Evolutionary conservation across 2,329 filamentous ascomycete species (phyloP).

Genomic region (Pseudopyricularia javanii): DNA sequence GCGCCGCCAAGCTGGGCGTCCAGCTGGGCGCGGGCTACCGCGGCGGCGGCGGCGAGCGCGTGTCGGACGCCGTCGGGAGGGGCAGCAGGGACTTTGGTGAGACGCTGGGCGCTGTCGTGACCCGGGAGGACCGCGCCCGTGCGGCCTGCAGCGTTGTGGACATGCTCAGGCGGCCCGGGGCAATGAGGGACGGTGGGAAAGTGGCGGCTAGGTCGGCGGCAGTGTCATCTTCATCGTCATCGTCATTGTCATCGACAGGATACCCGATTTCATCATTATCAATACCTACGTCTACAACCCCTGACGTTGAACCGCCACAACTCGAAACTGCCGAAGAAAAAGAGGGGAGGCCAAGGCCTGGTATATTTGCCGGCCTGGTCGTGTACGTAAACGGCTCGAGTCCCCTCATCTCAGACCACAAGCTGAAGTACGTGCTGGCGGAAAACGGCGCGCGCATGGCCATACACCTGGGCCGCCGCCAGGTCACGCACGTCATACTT

Average conservation of each 20-base stretch:
- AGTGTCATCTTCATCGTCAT: background rate
- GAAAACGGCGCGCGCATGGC: conserved; percentile 63
- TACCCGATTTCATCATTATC: background rate
- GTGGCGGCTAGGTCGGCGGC: background rate
- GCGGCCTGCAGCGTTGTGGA: conserved; percentile 34
- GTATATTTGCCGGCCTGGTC: conserved; percentile 58
- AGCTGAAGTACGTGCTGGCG: conserved; percentile 65
- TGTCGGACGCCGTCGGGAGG: conserved; percentile 53
- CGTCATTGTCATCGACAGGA: background rate
- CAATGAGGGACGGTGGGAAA: conserved; percentile 3
- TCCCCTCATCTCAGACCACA: conserved; percentile 74
- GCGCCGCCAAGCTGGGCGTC: conserved; percentile 53
- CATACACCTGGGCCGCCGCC: conserved; percentile 56
- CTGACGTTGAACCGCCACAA: background rate
- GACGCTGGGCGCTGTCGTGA: conserved; percentile 27
- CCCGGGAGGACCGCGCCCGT: conserved; percentile 26
- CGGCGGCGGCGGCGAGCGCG: conserved; percentile 37
- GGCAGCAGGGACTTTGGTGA: conserved; percentile 45
- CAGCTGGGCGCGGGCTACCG: conserved; percentile 52
- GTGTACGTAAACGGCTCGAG: conserved; percentile 83
- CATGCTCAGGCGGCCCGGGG: conserved; percentile 36
- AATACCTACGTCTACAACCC: background rate
- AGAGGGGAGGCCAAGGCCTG: conserved; percentile 7
- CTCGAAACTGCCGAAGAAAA: too few species aligned
- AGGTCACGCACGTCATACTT: conserved; percentile 78